These are phyloP conservation scores for Colletotrichum sp. DNA, from an alignment of 2,329 filamentous ascomycete genomes.

Conservation along the genomic window DNA sequence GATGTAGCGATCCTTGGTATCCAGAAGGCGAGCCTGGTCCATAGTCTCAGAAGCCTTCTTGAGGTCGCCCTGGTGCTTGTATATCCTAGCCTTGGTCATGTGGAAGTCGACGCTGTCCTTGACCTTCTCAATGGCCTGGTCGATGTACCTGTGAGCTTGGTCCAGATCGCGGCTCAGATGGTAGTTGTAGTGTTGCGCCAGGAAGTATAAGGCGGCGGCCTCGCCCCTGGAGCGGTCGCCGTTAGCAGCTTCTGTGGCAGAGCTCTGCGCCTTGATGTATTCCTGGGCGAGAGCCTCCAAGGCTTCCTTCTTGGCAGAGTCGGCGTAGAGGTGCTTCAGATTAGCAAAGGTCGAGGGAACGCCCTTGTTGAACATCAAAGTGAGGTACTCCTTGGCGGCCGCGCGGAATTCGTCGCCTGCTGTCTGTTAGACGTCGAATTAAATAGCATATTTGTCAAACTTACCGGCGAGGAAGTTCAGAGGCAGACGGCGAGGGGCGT, in stretches of 20 bases:
- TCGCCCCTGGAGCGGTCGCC: slow-evolving; percentile 64
- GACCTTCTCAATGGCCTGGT: slow-evolving; percentile 80
- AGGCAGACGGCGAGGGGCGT: slow-evolving; percentile 84
- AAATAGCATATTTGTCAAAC: slow-evolving; percentile 15
- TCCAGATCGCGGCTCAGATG: slow-evolving; percentile 80
- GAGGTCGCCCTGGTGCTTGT: slow-evolving; percentile 85
- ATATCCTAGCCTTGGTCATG: slow-evolving; percentile 94
- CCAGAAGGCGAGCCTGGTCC: slow-evolving; percentile 84
- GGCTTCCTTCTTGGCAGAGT: slow-evolving; percentile 76
- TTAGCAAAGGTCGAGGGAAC: slow-evolving; percentile 97
- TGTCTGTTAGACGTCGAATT: slow-evolving; percentile 22
- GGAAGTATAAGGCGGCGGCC: slow-evolving; percentile 85
- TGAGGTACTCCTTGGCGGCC: slow-evolving; percentile 79
- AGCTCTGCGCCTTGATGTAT: slow-evolving; percentile 68
- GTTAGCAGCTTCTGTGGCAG: slow-evolving; percentile 47
- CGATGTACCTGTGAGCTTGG: slow-evolving; percentile 82
- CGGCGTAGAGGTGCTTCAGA: slow-evolving; percentile 88
- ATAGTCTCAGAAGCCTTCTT: slow-evolving; percentile 84
- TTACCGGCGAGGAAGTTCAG: slow-evolving; percentile 83
- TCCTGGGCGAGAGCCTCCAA: slow-evolving; percentile 78
- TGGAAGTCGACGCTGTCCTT: slow-evolving; percentile 87
- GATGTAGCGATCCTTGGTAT: slow-evolving; percentile 93
- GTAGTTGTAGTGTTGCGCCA: slow-evolving; percentile 98
- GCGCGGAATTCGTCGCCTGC: slow-evolving; percentile 78
- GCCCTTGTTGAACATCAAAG: slow-evolving; percentile 86